Percentiles rank a stretch among this genome's conserved stretches.
Conservation (phyloP, 371 early-diverging fungal genomes). For the Batrachochytrium dendrobatidis region DNA sequence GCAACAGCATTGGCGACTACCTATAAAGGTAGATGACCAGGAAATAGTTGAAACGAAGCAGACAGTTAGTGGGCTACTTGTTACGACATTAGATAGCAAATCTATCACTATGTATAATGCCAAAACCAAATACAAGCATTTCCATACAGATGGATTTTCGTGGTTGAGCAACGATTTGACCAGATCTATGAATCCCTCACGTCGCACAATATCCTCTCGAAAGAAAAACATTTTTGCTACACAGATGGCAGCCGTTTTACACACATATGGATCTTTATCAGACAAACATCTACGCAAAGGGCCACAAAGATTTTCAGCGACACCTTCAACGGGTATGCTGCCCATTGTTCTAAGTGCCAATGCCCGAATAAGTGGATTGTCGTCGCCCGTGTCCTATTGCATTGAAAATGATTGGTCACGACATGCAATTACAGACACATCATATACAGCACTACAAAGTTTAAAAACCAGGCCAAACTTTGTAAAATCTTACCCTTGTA, state of each 20-base stretch:
- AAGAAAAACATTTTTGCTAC: constrained; percentile 41
- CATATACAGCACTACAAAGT: neutral
- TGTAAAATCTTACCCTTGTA: constrained; percentile 37
- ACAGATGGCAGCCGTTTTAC: constrained; percentile 82
- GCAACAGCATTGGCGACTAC: constrained; percentile 91
- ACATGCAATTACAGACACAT: neutral
- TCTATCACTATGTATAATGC: no score
- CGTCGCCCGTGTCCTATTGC: constrained; percentile 63
- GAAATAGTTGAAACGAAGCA: neutral
- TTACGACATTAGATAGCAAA: neutral
- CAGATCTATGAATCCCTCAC: constrained; percentile 30
- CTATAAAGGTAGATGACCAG: constrained; percentile 23
- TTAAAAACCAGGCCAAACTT: no score
- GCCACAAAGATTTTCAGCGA: constrained; percentile 28
- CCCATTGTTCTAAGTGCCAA: constrained; percentile 78
- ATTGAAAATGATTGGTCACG: neutral
- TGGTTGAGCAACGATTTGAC: constrained; percentile 32
- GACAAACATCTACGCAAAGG: constrained; percentile 36
- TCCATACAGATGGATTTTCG: constrained; percentile 37
- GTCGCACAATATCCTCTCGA: constrained; percentile 21
- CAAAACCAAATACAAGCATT: neutral
- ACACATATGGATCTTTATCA: constrained; percentile 64
- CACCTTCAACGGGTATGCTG: constrained; percentile 57
- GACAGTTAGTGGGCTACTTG: no score
- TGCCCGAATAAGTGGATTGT: constrained; percentile 82